Conservation (phyloP, 75 land plant genomes). For the Pinus albicaulis region DNA sequence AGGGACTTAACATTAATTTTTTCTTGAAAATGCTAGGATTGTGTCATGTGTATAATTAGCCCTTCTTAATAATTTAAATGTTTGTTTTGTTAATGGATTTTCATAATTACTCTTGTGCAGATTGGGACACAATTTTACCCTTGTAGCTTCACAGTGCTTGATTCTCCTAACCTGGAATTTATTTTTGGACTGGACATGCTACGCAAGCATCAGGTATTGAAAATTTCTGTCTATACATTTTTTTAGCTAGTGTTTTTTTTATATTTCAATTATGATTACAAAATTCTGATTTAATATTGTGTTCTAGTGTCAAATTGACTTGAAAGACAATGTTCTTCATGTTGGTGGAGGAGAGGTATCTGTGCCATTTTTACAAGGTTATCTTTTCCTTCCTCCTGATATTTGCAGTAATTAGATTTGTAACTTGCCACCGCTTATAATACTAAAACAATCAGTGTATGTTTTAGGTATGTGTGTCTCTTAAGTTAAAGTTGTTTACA, state of each 20-base stretch:
- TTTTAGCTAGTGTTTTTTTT: not conserved
- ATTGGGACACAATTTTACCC: conserved; percentile 82
- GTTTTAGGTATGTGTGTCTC: too few relatives aligned
- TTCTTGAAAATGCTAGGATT: too few relatives aligned
- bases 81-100: not conserved
- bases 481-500: not conserved
- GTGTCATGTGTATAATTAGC: too few relatives aligned
- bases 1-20: too few relatives aligned
- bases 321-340: conserved; percentile 88
- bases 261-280: not conserved
- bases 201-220: conserved; percentile 88
- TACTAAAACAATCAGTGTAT: too few relatives aligned
- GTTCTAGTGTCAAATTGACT: conserved; percentile 82
- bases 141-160: conserved; percentile 87
- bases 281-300: not conserved
- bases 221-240: not conserved
- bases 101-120: conserved; percentile 25
- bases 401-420: not conserved
- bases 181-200: conserved; percentile 99
- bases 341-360: conserved; percentile 98
- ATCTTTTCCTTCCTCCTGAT: not conserved
- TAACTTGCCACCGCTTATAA: not conserved
- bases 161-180: conserved; percentile 90
- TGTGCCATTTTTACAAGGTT: conserved; percentile 96
- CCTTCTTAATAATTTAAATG: not conserved